Evolutionary conservation across 495 filamentous ascomycete genomes (phyloP).

Genomic region (Aspergillus conjunctus): DNA sequence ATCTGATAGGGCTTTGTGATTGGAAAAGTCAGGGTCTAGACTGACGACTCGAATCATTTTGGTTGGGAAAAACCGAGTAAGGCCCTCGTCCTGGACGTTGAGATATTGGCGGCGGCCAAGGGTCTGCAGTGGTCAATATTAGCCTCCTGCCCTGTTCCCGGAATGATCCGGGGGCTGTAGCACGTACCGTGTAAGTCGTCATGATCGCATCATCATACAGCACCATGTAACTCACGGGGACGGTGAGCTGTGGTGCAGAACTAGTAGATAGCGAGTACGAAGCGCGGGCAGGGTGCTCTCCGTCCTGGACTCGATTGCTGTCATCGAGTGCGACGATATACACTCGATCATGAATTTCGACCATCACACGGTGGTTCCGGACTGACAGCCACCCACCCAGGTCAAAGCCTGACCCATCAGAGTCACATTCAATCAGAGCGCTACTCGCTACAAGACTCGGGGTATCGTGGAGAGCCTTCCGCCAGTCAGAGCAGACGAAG

Average conservation of each 20-base stretch:
- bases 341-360: slow-evolving; percentile 43
- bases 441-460: slow-evolving; percentile 27
- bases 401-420: slow-evolving; percentile 40
- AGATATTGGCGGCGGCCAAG: slow-evolving; percentile 37
- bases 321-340: slow-evolving; percentile 43
- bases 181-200: slow-evolving; percentile 42
- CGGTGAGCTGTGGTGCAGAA: slow-evolving; percentile 38
- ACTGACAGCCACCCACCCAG: slow-evolving; percentile 45
- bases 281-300: slow-evolving; percentile 27
- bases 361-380: slow-evolving; percentile 45
- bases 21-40: slow-evolving; percentile 31
- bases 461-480: slow-evolving; percentile 34
- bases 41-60: slow-evolving; percentile 43
- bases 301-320: slow-evolving; percentile 34
- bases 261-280: slow-evolving; percentile 42
- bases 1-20: slow-evolving; percentile 9
- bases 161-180: too few relatives aligned
- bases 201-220: slow-evolving; percentile 44
- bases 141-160: not conserved
- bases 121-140: slow-evolving; percentile 30
- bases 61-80: slow-evolving; percentile 40
- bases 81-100: slow-evolving; percentile 21
- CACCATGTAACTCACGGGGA: slow-evolving; percentile 45
- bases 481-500: slow-evolving; percentile 44
- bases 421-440: slow-evolving; percentile 40